Base-by-base conservation (phyloP, 1,284 basidiomycete genomes). In the Dichomitus squalens region DNA sequence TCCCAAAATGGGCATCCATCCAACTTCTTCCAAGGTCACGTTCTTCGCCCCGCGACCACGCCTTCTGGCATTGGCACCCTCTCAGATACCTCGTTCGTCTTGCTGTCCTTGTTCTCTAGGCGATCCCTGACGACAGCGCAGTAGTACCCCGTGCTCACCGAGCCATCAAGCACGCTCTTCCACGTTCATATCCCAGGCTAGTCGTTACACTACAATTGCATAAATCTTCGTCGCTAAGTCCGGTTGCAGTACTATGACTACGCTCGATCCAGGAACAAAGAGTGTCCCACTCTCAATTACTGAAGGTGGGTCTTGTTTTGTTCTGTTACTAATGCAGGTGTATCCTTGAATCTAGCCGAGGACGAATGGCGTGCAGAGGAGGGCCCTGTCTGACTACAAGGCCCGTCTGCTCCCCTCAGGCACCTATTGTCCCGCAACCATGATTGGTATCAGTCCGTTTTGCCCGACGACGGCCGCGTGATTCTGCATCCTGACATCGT, bases 231-330 rank as follows among this genome's bases (percentile, higher is more conserved):
- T 31, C 29, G 29, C 29, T 11, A 31, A 31, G 29, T 31, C 29
- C 29, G 29, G 36, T 21, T 20, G 20, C 34, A 38, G 14, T 47
- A 40, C 47, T 20, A 75, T 75, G 74, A 63, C 72, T 48, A 54
- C 63, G 36, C 57, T 60, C 35, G 74, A 74, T 29, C 64, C 67
- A 47, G 70, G 73, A 43, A 65, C 66, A 41, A 75, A 75, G 61
- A 66, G 60, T 57, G 70, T 69, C 8, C 74, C 75, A 5, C 69
- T 77, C 21, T 70, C 76, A 44, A 78, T 78, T 36, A 79, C 77
- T 36, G 77, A 79, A 75, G 77, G 77, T 78, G 31, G n/a, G 58
- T 50, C 8, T 29, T 14, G n/a, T 18, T 49, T 14, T 16, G 38
- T 31, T 20, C 27, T n/a, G 39, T 25, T 21, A n/a, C 47, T 46